Conservation (phyloP, 108 stramenopile species). For the Cylindrotheca fusiformis region DNA sequence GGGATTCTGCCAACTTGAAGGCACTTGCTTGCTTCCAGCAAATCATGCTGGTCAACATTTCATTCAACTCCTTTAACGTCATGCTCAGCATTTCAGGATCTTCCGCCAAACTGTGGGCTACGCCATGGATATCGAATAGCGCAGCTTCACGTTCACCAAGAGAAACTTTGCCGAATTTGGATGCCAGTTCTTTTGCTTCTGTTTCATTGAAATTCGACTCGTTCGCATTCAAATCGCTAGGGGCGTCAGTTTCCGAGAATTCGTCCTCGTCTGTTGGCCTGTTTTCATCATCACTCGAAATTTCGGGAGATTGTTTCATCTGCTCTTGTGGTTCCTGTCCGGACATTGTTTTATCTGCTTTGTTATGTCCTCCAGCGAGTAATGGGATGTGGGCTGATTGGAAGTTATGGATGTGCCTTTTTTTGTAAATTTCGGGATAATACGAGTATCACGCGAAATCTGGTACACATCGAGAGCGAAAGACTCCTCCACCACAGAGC, state of each 20-base stretch:
- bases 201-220: neutral
- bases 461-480: no score
- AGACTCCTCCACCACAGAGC: no score
- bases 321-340: no score
- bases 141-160: conserved; percentile 2
- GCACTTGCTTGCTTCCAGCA: neutral
- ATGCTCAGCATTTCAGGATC: neutral
- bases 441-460: no score
- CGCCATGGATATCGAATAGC: conserved; percentile 15
- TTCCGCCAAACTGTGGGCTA: neutral
- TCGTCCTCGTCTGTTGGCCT: neutral
- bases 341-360: no score
- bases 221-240: neutral
- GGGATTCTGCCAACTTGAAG: neutral
- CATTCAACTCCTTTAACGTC: neutral
- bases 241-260: neutral
- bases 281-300: neutral
- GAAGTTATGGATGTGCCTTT: no score
- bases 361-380: neutral
- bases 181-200: neutral
- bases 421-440: no score
- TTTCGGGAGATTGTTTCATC: neutral
- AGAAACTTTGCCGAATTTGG: neutral
- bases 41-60: neutral
- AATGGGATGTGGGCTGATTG: no score